Evolutionary conservation across 1,284 basidiomycete species (phyloP).

Genomic region (Austroboletus novae-zelandiae): DNA sequence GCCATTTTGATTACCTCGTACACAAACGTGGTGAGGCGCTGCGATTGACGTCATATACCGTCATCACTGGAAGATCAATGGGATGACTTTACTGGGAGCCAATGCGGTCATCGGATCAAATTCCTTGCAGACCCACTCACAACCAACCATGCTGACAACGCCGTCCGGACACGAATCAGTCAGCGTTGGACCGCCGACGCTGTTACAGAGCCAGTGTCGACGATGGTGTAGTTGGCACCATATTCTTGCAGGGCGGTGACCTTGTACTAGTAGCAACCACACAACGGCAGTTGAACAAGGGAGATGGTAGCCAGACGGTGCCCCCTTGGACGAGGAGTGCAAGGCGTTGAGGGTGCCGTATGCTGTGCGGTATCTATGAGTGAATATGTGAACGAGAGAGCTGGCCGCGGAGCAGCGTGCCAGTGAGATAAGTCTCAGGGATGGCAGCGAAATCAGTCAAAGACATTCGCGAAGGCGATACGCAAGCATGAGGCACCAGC

Average conservation of each 20-base stretch:
- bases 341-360: conserved; percentile 6
- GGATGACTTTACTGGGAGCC: conserved; percentile 4
- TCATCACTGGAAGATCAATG: no score
- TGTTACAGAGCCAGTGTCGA: conserved; percentile 18
- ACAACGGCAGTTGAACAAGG: conserved; percentile 16
- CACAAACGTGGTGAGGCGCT: conserved; percentile 24
- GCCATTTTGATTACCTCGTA: conserved; percentile 16
- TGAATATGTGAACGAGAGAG: background rate
- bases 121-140: conserved; percentile 18
- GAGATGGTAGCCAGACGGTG: conserved; percentile 19
- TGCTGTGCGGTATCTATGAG: background rate
- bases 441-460: conserved; percentile 27
- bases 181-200: conserved; percentile 18
- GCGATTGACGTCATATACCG: background rate
- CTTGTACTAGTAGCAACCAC: conserved; percentile 20
- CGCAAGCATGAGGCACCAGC: conserved; percentile 25
- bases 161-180: conserved; percentile 23
- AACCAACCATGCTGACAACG: conserved; percentile 18
- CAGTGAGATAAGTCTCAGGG: conserved; percentile 25
- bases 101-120: conserved; percentile 20
- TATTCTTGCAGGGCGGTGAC: conserved; percentile 8
- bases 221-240: conserved; percentile 20
- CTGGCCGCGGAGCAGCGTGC: conserved; percentile 5
- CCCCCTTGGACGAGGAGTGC: conserved; percentile 24
- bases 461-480: conserved; percentile 21